Conservation (phyloP, 306 rosid genomes). For the Cucurbita pepo region DNA sequence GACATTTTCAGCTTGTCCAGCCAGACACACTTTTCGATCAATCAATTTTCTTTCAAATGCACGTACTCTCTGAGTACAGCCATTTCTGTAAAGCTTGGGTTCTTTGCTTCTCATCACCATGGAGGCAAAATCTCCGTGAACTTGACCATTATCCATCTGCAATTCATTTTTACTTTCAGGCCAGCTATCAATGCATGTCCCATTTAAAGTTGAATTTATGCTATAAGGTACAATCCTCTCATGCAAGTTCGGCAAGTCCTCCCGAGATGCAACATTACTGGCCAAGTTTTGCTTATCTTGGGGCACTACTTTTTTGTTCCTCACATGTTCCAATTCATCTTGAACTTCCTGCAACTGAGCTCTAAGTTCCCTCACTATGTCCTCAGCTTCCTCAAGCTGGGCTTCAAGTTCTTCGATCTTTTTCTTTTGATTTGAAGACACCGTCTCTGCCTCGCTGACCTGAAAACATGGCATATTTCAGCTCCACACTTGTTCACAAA, state of each 20-base stretch:
- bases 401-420: slow-evolving; percentile 85
- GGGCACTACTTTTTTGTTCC: slow-evolving; percentile 20
- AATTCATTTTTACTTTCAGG: slow-evolving; percentile 17
- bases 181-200: slow-evolving; percentile 17
- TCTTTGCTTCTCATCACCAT: slow-evolving; percentile 69
- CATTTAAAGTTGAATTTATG: slow-evolving; percentile 14
- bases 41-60: slow-evolving; percentile 51
- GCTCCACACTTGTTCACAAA: slow-evolving; percentile 8
- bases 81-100: slow-evolving; percentile 69
- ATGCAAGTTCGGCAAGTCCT: slow-evolving; percentile 14
- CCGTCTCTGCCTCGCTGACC: slow-evolving; percentile 47
- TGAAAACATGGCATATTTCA: slow-evolving; percentile 13
- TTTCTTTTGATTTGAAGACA: slow-evolving; percentile 35
- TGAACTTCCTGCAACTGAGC: slow-evolving; percentile 56
- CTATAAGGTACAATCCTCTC: slow-evolving; percentile 13
- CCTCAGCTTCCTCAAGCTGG: slow-evolving; percentile 82
- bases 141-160: slow-evolving; percentile 23
- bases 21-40: slow-evolving; percentile 1
- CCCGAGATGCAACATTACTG: slow-evolving; percentile 2
- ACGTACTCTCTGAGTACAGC: slow-evolving; percentile 85
- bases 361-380: slow-evolving; percentile 63
- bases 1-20: slow-evolving; percentile 32
- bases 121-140: slow-evolving; percentile 52
- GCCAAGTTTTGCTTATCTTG: not conserved
- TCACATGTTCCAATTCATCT: slow-evolving; percentile 44